Conservation (phyloP, 164 flowering plant genomes). For the Vitis rotundifolia region DNA sequence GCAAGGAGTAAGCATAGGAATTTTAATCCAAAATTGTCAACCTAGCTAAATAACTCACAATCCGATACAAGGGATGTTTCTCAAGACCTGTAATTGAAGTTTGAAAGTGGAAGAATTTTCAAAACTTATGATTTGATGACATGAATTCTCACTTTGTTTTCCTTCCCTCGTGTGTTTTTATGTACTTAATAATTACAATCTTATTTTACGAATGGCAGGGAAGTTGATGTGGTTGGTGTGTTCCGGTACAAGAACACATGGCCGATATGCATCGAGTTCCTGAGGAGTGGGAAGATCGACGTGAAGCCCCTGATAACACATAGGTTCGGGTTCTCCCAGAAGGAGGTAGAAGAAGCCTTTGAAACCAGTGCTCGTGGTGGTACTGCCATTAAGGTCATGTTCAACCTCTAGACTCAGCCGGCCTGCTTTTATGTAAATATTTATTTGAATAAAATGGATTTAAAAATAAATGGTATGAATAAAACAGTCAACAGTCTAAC, state of each 20-base stretch:
- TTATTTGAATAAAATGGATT: background rate
- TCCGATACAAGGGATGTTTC: too few species aligned
- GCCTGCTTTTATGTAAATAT: background rate
- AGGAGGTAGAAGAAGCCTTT: constrained; percentile 90
- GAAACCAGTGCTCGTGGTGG: constrained; percentile 96
- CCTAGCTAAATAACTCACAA: too few species aligned
- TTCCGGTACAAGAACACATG: constrained; percentile 95
- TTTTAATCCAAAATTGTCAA: too few species aligned
- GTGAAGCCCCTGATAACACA: constrained; percentile 98
- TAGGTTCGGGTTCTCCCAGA: constrained; percentile 88
- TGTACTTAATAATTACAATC: too few species aligned
- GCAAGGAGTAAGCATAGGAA: too few species aligned
- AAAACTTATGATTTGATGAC: too few species aligned
- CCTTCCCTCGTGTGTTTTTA: too few species aligned
- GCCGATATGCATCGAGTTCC: constrained; percentile 89
- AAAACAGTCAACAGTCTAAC: background rate
- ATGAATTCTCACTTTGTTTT: background rate
- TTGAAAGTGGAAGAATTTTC: too few species aligned
- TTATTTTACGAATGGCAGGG: constrained; percentile 38
- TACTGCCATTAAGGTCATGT: constrained; percentile 95
- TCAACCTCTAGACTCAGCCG: constrained; percentile 52
- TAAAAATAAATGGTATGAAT: too few species aligned
- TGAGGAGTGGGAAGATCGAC: constrained; percentile 87
- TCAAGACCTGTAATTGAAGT: too few species aligned
- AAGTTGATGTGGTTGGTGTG: constrained; percentile 82